phyloP scores from a whole-genome alignment of 768 basidiomycete genomes.

The Rubroboletus pulcherrimus region DNA sequence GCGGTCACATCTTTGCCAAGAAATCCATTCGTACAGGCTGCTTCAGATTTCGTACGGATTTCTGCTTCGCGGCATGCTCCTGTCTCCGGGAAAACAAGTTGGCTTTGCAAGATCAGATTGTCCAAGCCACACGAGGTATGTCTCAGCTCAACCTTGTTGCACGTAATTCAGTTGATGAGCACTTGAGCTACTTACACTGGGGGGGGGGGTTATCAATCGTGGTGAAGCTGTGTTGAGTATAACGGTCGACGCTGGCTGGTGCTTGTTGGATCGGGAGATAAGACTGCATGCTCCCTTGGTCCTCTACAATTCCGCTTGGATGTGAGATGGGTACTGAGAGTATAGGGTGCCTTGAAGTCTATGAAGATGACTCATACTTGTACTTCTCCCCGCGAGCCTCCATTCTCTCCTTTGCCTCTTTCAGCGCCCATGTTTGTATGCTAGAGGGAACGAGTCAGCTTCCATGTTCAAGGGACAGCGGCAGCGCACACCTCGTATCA shows the following conservation, averaged over 20 bases:
- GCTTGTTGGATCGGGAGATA: not conserved
- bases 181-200: not conserved
- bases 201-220: not conserved
- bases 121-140: not conserved
- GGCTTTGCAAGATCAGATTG: not conserved
- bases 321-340: conserved; percentile 5
- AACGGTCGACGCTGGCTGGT: not conserved
- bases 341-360: conserved; percentile 8
- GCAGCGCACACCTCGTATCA: conserved; percentile 71
- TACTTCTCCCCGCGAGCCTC: conserved; percentile 90
- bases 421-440: conserved; percentile 89
- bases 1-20: not conserved
- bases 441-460: conserved; percentile 37
- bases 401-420: conserved; percentile 87
- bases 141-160: not conserved
- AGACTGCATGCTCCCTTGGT: not conserved
- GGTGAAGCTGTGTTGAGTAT: not conserved
- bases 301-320: not conserved
- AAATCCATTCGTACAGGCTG: not conserved
- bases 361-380: conserved; percentile 65
- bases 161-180: not conserved
- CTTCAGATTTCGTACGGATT: not conserved
- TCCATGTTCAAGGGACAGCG: not conserved
- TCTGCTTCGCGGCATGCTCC: not conserved
- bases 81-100: not conserved